A percentile compares a stretch with the other conserved stretches of the same genome.
Conservation (phyloP, 73 alveolate species). For the Paramecium caudatum region DNA sequence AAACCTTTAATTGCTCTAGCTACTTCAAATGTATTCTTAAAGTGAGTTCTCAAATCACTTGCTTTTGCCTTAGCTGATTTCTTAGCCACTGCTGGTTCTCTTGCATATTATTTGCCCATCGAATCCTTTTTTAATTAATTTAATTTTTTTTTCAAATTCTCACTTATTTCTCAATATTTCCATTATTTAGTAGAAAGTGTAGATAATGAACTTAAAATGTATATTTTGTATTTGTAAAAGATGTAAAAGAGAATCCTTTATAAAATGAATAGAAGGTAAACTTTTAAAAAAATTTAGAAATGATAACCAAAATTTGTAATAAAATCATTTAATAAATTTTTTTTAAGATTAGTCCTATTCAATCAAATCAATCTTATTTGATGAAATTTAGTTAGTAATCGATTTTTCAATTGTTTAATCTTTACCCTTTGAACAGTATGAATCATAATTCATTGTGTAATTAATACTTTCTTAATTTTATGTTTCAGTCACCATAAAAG, state of each 20-base stretch:
- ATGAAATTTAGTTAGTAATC: too few relatives aligned
- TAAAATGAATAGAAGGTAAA: too few relatives aligned
- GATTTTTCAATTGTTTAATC: neutral
- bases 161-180: too few relatives aligned
- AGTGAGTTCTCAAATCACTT: conserved; percentile 94
- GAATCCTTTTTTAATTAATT: conserved; percentile 49
- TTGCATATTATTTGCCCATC: conserved; percentile 89
- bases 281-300: too few relatives aligned
- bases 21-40: conserved; percentile 95
- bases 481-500: neutral
- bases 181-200: too few relatives aligned
- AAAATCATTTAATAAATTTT: too few relatives aligned
- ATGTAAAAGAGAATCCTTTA: too few relatives aligned
- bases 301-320: too few relatives aligned
- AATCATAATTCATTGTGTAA: neutral
- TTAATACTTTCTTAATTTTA: neutral
- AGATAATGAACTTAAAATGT: too few relatives aligned
- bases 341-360: too few relatives aligned
- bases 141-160: conserved; percentile 44
- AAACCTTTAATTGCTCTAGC: conserved; percentile 95
- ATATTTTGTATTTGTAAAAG: too few relatives aligned
- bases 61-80: conserved; percentile 92
- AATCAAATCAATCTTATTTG: too few relatives aligned
- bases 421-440: neutral
- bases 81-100: conserved; percentile 89